Evolutionary conservation across 1,284 basidiomycete genomes (phyloP), one percentile per base, ranked within the genome.

Genomic region (Chalciporus sp.): DNA sequence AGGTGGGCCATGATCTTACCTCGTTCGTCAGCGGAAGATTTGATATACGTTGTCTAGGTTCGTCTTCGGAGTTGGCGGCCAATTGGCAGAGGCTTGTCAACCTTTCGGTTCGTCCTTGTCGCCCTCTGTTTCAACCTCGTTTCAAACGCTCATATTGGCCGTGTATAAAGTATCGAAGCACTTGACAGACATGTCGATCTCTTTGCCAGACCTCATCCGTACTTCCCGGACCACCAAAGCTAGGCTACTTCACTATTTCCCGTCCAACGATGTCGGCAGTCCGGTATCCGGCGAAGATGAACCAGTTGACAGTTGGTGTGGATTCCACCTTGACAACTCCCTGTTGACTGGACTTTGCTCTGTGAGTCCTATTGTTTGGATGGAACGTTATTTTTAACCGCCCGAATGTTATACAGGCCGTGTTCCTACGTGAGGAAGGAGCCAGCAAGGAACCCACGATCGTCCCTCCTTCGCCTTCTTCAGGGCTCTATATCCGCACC

Each of bases 191-290:
- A 75, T 81, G 14, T 82, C 82, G 1, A 63, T 88, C 42, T 86
- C 88, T 14, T 74, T 92, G 23, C 76, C 82, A 1, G 68, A 80
- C 28, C 70, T 92, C 50, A 86, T 94, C 61, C 71, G 75, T 29
- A 74, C 78, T 16, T 87, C 86, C 4, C 83, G 86, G 61, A 90
- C 88, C 1, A 85, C 81, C 28, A 94, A 94, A 72, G 94, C 92
- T 8, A 83, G 95, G 37, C 79, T 98, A 19, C 76, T 98, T 41
- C 94, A 97, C 68, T 98, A 98, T 72, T 97, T 93, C 66, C 90
- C 93, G 8, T 82, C 85, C 1, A 71, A 16, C 7, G 9, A 79
- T 37, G 67, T 76, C 2, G 76, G 71, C 44, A 66, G 62, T 23
- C 59, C 67, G 29, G 56, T 64, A n/a, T 67, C 74, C 1, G 56